phyloP scores from a whole-genome alignment of 108 stramenopile species.

The Cyclotella kingstonii region DNA sequence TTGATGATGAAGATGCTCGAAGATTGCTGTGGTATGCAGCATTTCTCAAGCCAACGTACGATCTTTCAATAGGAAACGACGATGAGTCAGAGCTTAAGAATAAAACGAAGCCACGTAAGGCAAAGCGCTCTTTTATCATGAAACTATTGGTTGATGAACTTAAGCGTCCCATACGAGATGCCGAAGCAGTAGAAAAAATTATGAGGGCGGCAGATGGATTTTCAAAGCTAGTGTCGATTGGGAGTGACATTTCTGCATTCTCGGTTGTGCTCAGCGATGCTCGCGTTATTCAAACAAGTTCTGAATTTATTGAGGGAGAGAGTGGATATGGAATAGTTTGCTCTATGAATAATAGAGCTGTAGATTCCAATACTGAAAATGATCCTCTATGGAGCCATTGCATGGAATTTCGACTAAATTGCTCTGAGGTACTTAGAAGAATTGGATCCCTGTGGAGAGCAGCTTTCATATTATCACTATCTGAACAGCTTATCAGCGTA shows the following conservation, averaged over 20 bases:
- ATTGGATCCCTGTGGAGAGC: conserved; percentile 76
- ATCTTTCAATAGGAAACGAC: conserved; percentile 30
- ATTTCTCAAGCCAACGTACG: conserved; percentile 70
- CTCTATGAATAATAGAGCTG: conserved; percentile 50
- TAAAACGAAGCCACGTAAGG: conserved; percentile 45
- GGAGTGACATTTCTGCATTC: conserved; percentile 64
- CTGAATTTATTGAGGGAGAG: conserved; percentile 4
- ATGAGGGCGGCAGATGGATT: conserved; percentile 74
- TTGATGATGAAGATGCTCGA: conserved; percentile 74
- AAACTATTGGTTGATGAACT: conserved; percentile 71
- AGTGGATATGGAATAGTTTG: conserved; percentile 31
- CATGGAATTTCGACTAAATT: conserved; percentile 68
- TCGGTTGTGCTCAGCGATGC: conserved; percentile 72
- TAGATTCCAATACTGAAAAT: conserved; percentile 63
- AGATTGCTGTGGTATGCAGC: conserved; percentile 83
- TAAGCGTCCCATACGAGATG: conserved; percentile 74
- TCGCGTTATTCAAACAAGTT: conserved; percentile 38
- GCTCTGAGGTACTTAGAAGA: conserved; percentile 50
- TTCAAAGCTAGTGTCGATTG: conserved; percentile 55
- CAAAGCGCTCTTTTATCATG: conserved; percentile 49
- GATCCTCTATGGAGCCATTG: conserved; percentile 78
- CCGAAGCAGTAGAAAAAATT: conserved; percentile 72
- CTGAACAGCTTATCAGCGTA: conserved; percentile 55
- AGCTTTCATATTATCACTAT: conserved; percentile 65
- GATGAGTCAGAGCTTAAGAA: conserved; percentile 14